These are phyloP conservation scores for Achlya hypogyna DNA, from an alignment of 352 stramenopile species.

Conservation along the genomic window DNA sequence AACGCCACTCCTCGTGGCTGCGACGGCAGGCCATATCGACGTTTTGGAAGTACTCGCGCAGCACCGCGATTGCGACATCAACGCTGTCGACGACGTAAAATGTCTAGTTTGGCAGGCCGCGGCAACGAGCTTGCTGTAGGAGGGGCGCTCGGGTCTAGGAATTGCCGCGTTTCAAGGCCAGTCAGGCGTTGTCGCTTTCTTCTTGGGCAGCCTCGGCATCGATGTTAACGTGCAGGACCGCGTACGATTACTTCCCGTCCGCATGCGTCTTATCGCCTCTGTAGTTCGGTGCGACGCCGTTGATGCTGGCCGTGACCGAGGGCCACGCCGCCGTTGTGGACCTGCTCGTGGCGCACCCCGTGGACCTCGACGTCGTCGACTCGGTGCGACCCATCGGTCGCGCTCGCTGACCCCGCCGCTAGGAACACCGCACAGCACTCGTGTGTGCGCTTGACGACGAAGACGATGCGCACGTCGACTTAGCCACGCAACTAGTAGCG, in stretches of 20 bases:
- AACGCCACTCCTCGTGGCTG: neutral
- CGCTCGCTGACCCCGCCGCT: neutral
- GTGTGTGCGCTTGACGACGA: slow-evolving; percentile 3
- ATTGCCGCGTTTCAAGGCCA: neutral
- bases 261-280: neutral
- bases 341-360: neutral
- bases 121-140: neutral
- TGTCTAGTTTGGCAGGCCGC: neutral
- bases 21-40: neutral
- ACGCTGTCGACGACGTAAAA: neutral
- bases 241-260: neutral
- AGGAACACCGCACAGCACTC: neutral
- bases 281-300: neutral
- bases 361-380: neutral
- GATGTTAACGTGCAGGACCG: neutral
- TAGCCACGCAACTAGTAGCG: neutral
- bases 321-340: neutral
- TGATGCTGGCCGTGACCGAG: neutral
- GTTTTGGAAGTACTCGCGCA: neutral
- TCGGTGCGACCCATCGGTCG: neutral
- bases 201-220: neutral
- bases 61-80: neutral
- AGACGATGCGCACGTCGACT: neutral
- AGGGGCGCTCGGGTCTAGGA: neutral
- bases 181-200: neutral